Evolutionary conservation across 2,329 filamentous ascomycete genomes (phyloP), one percentile per base, ranked within the genome.

Genomic region (Sclerotinia borealis): DNA sequence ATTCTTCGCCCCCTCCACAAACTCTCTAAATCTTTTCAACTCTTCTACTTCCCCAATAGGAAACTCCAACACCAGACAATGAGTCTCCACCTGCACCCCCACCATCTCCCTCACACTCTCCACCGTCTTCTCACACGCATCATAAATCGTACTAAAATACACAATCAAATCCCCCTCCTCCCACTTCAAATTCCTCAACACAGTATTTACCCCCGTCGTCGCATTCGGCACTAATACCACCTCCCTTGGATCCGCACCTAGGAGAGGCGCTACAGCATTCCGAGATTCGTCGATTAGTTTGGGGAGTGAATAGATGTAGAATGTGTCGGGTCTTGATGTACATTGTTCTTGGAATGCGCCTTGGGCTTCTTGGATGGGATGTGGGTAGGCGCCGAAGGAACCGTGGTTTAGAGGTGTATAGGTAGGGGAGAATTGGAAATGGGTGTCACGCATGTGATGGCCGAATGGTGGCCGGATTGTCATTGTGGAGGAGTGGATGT

Each of bases 201-300:
- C 84, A 0, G 86, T 91, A 77, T 95, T 93, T 54, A 92, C 77
- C 17, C 85, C 90, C 0, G 84, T 87, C 0, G 91, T 95, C 4
- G 92, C 91, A 73, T 96, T 96, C 64, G 84, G 79, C 0, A 96
- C 85, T 67, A 96, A 88, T 1, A 96, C 92, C 39, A 90, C 79
- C 13, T 87, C 85, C 19, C 88, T 81, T 0, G 79, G 72, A 0
- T 86, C 85, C 0, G 84, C 88, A 62, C 89, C 83, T 64, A 96
- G 78, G 19, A 91, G 72, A 25, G 77, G 73, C 0, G 90, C 88
- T 6, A 93, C 77, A 1, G 86, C 86, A 37, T 75, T 75, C 7
- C 91, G 86, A 7, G 83, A 83, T 66, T 83, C 79, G 66, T 90
- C 85, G 1, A 96, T 80, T 15, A 86, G 78, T 1, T 76, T 70